Percentiles rank a stretch among this genome's conserved stretches.
Evolutionary conservation across 257 asterid genomes (phyloP).

Genomic region (Plantago major): DNA sequence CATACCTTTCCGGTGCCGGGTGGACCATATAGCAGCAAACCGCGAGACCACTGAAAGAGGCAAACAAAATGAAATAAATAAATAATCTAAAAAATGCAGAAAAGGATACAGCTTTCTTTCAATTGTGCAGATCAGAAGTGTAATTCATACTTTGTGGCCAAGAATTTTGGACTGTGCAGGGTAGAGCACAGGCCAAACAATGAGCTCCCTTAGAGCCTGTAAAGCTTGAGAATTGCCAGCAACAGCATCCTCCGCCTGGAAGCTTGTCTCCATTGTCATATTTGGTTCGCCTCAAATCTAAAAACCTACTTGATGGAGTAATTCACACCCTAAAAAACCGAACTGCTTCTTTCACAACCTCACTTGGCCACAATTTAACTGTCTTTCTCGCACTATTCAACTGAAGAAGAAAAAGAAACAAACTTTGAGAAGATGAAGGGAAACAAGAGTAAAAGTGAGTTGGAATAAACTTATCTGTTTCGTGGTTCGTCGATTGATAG

Average conservation of each 20-base stretch:
- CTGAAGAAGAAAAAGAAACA: too few relatives aligned
- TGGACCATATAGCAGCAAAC: conserved; percentile 92
- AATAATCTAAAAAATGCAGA: not conserved
- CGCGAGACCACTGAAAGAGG: conserved; percentile 72
- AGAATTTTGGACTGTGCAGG: conserved; percentile 56
- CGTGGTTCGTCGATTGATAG: too few relatives aligned
- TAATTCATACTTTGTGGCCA: conserved; percentile 54
- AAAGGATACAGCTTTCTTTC: not conserved
- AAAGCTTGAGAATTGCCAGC: conserved; percentile 75
- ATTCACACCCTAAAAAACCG: too few relatives aligned
- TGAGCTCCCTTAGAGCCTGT: conserved; percentile 66
- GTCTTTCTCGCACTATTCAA: too few relatives aligned
- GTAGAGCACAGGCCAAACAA: conserved; percentile 58
- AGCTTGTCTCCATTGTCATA: conserved; percentile 20
- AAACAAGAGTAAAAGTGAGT: too few relatives aligned
- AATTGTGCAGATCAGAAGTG: too few relatives aligned
- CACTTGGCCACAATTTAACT: too few relatives aligned
- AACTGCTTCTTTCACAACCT: too few relatives aligned
- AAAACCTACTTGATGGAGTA: too few relatives aligned
- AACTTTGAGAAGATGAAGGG: too few relatives aligned
- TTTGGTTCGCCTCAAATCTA: not conserved
- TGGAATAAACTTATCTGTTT: too few relatives aligned
- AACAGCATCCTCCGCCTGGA: conserved; percentile 61
- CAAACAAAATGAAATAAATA: not conserved
- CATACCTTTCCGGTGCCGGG: conserved; percentile 97